Base-by-base conservation (phyloP, 2,329 filamentous ascomycete genomes). In the Herpotrichia juniperi region DNA sequence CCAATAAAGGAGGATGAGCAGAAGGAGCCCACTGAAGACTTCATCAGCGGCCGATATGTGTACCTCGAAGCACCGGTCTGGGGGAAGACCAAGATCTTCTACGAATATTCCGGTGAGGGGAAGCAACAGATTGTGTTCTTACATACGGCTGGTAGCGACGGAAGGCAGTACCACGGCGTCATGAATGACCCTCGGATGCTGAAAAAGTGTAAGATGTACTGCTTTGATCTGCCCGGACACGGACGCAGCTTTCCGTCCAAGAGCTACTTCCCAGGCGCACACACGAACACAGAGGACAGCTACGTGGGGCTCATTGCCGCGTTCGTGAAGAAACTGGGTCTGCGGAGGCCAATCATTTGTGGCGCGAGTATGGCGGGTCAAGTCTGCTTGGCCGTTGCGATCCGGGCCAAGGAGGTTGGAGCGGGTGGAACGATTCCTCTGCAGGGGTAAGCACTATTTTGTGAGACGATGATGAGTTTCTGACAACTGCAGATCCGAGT, bases 331-430 rank as follows among this genome's bases (percentile, higher is more conserved):
- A 71, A 69, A 2, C 59, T 81, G 10, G 68, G 71, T 3, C 58
- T 81, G 19, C 69, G 76, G 31, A 76, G 76, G 57, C 77, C 78
- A 1, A 80, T 80, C 49, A 74, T 81, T 28, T 81, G 78, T 48
- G 78, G 78, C 46, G 78, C 78, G 3, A 76, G 74, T n/a, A 81
- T 81, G 78, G 78, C 78, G 0, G 78, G 79, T 0, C 78, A 81
- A 48, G 77, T 77, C 6, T 79, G 78, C 50, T 58, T 81, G 8
- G 78, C 78, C 1, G 78, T 80, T 3, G 78, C 79, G 2, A 76
- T 77, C 10, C 67, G 78, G 30, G 70, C 76, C 28, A 76, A 75
- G 34, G 78, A 81, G 59, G 76, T 80, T 17, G 77, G 77, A 9
- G 76, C 76, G 48, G 73, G 70, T 11, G 79, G 78, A 14, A 74